Percentiles rank a stretch among this genome's conserved stretches.
Evolutionary conservation across 2,329 filamentous ascomycete species (phyloP).

Genomic region (Neonectria faginata): DNA sequence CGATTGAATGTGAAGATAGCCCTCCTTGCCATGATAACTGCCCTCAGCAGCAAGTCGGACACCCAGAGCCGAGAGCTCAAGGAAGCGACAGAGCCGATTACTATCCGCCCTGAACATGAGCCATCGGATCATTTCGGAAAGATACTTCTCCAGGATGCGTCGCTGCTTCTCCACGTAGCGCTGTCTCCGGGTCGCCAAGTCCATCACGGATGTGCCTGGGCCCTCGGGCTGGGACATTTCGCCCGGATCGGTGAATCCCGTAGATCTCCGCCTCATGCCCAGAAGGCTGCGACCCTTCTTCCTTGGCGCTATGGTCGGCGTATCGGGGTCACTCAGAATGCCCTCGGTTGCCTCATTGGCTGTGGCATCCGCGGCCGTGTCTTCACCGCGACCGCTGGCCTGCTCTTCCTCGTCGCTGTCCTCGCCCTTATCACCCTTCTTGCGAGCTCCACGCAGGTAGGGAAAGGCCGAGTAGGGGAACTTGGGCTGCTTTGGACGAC

Average conservation of each 20-base stretch:
- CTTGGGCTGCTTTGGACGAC: constrained; percentile 82
- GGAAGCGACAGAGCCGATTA: constrained; percentile 93
- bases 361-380: constrained; percentile 64
- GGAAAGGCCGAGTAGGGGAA: constrained; percentile 93
- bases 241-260: constrained; percentile 60
- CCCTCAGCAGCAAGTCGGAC: constrained; percentile 94
- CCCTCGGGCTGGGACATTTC: constrained; percentile 58
- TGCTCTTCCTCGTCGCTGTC: constrained; percentile 80
- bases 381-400: constrained; percentile 53
- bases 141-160: constrained; percentile 86
- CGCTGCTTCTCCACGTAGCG: constrained; percentile 86
- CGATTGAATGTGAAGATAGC: constrained; percentile 90
- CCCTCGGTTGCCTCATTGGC: constrained; percentile 72
- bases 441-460: constrained; percentile 84
- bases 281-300: constrained; percentile 67
- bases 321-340: constrained; percentile 52
- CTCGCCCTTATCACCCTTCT: constrained; percentile 83
- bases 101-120: constrained; percentile 97
- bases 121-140: constrained; percentile 94
- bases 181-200: constrained; percentile 56
- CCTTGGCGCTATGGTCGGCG: constrained; percentile 49
- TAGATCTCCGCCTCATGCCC: constrained; percentile 65
- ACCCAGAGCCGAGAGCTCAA: constrained; percentile 93
- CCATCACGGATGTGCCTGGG: constrained; percentile 62
- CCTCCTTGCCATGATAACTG: constrained; percentile 98